phyloP scores from a whole-genome alignment of 441 rosid genomes.

The Codiaeum variegatum region DNA sequence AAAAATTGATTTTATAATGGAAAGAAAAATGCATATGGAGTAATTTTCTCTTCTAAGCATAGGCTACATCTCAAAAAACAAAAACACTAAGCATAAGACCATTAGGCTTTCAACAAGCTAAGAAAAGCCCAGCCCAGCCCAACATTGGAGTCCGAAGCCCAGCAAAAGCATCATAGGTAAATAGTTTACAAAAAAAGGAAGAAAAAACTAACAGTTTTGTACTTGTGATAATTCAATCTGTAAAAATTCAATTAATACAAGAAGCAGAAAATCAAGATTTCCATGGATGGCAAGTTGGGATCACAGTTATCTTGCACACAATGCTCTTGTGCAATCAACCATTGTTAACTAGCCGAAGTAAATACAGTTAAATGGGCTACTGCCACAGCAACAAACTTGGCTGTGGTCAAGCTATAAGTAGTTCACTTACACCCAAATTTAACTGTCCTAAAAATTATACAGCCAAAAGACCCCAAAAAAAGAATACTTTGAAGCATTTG shows the following conservation, averaged over 20 bases:
- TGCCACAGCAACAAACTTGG: constrained; percentile 13
- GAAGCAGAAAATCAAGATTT: not conserved
- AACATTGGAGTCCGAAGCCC: too few species aligned
- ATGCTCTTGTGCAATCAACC: not conserved
- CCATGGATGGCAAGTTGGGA: not conserved
- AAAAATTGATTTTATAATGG: too few species aligned
- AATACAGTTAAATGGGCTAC: not conserved
- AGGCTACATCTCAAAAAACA: too few species aligned
- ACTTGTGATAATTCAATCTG: too few species aligned
- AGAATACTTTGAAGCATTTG: constrained; percentile 19
- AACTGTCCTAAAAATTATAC: constrained; percentile 23
- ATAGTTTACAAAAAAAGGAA: too few species aligned
- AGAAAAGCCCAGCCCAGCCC: too few species aligned
- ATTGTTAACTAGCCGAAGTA: not conserved
- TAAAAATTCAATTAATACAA: not conserved
- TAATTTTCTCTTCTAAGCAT: too few species aligned
- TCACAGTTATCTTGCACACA: not conserved
- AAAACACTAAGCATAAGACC: too few species aligned
- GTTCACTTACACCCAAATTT: constrained; percentile 13
- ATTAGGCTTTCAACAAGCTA: too few species aligned
- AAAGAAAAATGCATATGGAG: too few species aligned
- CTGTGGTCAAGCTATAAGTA: constrained; percentile 9
- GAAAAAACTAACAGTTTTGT: too few species aligned
- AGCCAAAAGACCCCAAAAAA: constrained; percentile 8
- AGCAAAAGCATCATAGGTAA: too few species aligned